Conservation (phyloP, 2,329 filamentous ascomycete species). For the Lachnellula arida region DNA sequence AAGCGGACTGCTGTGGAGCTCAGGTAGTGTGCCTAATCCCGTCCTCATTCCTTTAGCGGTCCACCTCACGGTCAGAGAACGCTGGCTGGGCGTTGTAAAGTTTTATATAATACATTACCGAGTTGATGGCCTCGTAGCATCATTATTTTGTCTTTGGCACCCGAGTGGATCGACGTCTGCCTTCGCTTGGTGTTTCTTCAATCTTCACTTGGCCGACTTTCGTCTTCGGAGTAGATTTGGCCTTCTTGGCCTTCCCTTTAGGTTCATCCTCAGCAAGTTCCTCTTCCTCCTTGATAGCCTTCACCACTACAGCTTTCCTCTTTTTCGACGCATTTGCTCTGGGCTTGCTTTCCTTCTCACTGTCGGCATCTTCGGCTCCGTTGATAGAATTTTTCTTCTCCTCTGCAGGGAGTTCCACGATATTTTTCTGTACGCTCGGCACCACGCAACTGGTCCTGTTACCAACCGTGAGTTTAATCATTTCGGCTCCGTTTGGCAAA, state of each 20-base stretch:
- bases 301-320: slow-evolving; percentile 21
- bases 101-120: too few relatives aligned
- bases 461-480: slow-evolving; percentile 83
- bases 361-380: slow-evolving; percentile 9
- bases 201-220: not conserved
- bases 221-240: not conserved
- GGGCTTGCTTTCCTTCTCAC: slow-evolving; percentile 10
- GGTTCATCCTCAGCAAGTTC: not conserved
- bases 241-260: not conserved
- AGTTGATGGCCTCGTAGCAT: too few relatives aligned
- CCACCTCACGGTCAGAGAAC: too few relatives aligned
- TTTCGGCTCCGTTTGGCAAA: slow-evolving; percentile 78
- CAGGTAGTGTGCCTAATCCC: too few relatives aligned
- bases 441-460: slow-evolving; percentile 89
- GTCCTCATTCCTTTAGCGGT: too few relatives aligned
- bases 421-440: slow-evolving; percentile 80
- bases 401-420: slow-evolving; percentile 26
- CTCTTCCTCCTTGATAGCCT: slow-evolving; percentile 3
- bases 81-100: too few relatives aligned
- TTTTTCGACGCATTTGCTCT: slow-evolving; percentile 28
- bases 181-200: not conserved
- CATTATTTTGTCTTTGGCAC: not conserved
- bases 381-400: slow-evolving; percentile 16
- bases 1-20: too few relatives aligned
- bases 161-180: not conserved